Evolutionary conservation across 257 asterid genomes (phyloP).

Genomic region (Fraxinus americana): DNA sequence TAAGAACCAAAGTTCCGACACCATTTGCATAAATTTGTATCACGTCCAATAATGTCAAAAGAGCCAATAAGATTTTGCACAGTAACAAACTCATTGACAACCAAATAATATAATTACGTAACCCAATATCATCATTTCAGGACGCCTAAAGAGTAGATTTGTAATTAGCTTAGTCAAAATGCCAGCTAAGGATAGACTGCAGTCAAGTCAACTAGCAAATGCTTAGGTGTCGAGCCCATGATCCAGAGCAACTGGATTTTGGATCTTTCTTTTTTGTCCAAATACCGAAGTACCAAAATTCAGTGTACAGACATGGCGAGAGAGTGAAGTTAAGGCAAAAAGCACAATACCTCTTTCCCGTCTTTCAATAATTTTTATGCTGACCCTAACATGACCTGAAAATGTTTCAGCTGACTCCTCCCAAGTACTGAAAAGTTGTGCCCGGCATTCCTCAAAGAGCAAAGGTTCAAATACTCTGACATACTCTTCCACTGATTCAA

Average conservation of each 20-base stretch:
- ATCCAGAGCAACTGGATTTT: slow-evolving; percentile 10
- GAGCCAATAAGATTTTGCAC: neutral
- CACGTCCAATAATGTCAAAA: neutral
- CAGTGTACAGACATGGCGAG: slow-evolving; percentile 9
- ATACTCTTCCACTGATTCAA: slow-evolving; percentile 95
- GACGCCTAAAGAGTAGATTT: slow-evolving; percentile 17
- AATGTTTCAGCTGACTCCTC: slow-evolving; percentile 76
- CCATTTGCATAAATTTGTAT: neutral
- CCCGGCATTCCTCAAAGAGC: slow-evolving; percentile 97
- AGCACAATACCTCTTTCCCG: slow-evolving; percentile 85
- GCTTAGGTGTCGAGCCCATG: slow-evolving; percentile 18
- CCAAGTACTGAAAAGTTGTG: slow-evolving; percentile 93
- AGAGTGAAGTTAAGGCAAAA: slow-evolving; percentile 18
- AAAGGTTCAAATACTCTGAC: slow-evolving; percentile 92
- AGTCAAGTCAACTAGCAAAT: slow-evolving; percentile 21
- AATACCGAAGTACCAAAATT: slow-evolving; percentile 7
- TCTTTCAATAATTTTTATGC: slow-evolving; percentile 71
- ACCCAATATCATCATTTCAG: slow-evolving; percentile 21
- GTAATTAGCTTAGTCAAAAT: slow-evolving; percentile 1
- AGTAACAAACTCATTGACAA: neutral
- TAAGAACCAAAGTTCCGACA: neutral
- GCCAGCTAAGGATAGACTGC: slow-evolving; percentile 25
- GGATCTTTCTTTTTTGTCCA: slow-evolving; percentile 19
- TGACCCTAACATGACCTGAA: slow-evolving; percentile 74
- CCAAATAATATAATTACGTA: slow-evolving; percentile 8